Base-by-base conservation (phyloP, 306 rosid genomes). In the Acmispon strigosus region DNA sequence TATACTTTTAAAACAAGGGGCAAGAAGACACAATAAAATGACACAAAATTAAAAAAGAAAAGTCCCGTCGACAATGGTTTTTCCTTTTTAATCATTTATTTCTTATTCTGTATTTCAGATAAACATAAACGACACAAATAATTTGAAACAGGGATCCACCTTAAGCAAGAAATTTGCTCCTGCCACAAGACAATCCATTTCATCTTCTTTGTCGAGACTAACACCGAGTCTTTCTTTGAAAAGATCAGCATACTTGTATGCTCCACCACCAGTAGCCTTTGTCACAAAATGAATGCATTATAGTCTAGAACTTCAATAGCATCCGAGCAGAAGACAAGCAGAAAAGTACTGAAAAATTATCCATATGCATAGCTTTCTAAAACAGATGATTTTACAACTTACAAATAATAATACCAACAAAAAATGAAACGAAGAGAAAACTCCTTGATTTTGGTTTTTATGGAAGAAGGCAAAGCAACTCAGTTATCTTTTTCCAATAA, bases 231-330 rank as follows among this genome's bases (percentile, higher is more conserved):
- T 91, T 87, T 95, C 96, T 81, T 91, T 95, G 83, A 95, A 91
- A 68, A 95, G 97, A 80, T 95, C 96, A 18, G 99, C 85, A 74
- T 80, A 95, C 86, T 91, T 95, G 86, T 91, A 95, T 34, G 99
- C 97, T 72, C 99, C 99, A 58, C 99, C 99, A 49, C 99, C 99
- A 75, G 99, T 91, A 76, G 99, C 99, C 99, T 94, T 89, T 73
- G 55, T 62, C 79, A 76, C 24, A 81, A 74, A 51, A 73, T 54
- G 57, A 75, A 66, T 37, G 66, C 54, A 61, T 79, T 54, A 32
- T 32, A 79, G 29, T 53, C 29, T 73, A 41, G 72, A 71, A 53
- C 13, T 37, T 72, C 54, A 76, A 43, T 62, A 50, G 72, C 48
- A 76, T 34, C 47, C 32, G 10, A 6, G 19, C 32, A 70, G 13